Evolutionary conservation across 805 yeast species (phyloP).

Genomic region (Jamesozyma rosinii): DNA sequence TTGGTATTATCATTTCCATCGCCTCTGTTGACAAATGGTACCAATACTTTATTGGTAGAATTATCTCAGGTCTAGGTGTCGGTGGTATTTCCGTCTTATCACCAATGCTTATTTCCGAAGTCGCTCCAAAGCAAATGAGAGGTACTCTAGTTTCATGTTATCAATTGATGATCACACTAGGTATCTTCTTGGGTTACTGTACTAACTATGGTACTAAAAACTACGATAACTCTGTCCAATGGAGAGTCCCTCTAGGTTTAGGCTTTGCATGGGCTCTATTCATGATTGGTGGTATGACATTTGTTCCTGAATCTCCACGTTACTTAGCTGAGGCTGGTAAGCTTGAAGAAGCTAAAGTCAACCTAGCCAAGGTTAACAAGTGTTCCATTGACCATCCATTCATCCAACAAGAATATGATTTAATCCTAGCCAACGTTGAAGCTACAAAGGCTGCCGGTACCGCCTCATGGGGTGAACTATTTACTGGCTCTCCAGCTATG

Average conservation of each 20-base stretch:
- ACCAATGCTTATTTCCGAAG: constrained; percentile 2
- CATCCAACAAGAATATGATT: constrained; percentile 47
- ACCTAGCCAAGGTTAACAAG: constrained; percentile 52
- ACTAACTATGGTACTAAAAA: constrained; percentile 55
- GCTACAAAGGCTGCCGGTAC: constrained; percentile 50
- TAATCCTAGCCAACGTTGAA: constrained; percentile 51
- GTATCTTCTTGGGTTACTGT: constrained; percentile 70
- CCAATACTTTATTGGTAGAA: constrained; percentile 3
- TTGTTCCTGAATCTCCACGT: constrained; percentile 69
- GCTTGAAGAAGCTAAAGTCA: constrained; percentile 50
- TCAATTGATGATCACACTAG: constrained; percentile 61
- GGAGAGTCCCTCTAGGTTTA: constrained; percentile 64
- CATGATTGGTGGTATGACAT: constrained; percentile 31
- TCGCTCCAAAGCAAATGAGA: constrained; percentile 19
- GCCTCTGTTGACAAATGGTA: constrained; percentile 3
- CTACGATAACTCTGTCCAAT: constrained; percentile 55
- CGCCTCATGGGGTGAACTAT: constrained; percentile 38
- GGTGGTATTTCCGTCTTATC: constrained; percentile 3
- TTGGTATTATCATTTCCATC: constrained; percentile 1
- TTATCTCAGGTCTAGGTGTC: constrained; percentile 3
- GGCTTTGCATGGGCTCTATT: constrained; percentile 38
- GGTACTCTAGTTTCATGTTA: constrained; percentile 39
- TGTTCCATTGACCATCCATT: constrained; percentile 44
- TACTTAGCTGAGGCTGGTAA: constrained; percentile 45
- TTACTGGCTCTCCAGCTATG: neutral